These are phyloP conservation scores for Rhynchosporium graminicola DNA, from an alignment of 2,329 filamentous ascomycete species.

Conservation along the genomic window DNA sequence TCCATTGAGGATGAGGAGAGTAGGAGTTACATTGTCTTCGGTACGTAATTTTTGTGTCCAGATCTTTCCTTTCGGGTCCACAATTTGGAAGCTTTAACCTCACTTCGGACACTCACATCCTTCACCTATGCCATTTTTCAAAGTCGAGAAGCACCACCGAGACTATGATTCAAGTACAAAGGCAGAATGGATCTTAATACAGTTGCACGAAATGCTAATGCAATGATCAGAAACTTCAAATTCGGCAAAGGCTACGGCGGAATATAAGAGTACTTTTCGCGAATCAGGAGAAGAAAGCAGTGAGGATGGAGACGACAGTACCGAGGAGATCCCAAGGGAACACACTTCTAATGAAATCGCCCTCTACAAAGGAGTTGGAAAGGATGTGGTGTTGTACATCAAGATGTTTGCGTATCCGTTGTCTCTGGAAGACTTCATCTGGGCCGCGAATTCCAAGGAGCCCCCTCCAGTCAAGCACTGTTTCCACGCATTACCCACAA, in stretches of 20 bases:
- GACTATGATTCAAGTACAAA: too few relatives aligned
- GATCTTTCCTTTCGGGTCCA: neutral
- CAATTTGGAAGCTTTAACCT: neutral
- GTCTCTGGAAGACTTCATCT: constrained; percentile 60
- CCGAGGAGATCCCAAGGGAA: constrained; percentile 8
- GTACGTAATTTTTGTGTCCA: neutral
- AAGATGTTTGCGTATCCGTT: constrained; percentile 54
- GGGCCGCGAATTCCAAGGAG: constrained; percentile 37
- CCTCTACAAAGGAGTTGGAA: neutral
- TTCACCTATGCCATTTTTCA: too few relatives aligned
- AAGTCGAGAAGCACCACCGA: too few relatives aligned
- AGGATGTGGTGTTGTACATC: constrained; percentile 40
- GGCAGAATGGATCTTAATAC: too few relatives aligned
- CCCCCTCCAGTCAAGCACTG: constrained; percentile 50
- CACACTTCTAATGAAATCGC: constrained; percentile 6
- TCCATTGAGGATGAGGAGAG: constrained; percentile 9
- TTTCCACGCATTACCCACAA: constrained; percentile 59
- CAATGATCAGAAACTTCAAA: neutral
- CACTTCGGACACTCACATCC: too few relatives aligned
- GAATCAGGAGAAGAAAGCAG: constrained; percentile 1
- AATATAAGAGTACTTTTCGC: constrained; percentile 7
- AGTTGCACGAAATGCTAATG: neutral
- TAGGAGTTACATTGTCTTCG: constrained; percentile 1
- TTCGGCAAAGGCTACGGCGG: neutral
- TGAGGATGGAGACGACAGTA: constrained; percentile 8